Conservation (phyloP, 2,329 filamentous ascomycete genomes). For the Cryphonectria nitschkei region DNA sequence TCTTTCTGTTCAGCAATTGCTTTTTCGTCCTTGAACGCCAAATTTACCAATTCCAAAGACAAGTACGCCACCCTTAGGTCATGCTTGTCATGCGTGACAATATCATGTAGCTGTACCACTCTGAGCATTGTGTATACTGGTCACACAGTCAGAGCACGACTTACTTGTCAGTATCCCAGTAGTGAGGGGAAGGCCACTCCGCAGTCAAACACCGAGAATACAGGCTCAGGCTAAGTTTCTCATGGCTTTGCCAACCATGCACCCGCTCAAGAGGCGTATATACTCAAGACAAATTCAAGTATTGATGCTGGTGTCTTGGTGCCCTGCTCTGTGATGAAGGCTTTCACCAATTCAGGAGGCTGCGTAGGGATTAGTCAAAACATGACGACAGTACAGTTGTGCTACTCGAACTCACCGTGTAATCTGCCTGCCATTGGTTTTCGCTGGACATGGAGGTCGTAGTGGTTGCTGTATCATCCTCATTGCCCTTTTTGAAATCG, state of each 20-base stretch:
- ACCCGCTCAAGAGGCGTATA: constrained; percentile 41
- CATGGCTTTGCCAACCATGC: neutral
- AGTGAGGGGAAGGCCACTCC: neutral
- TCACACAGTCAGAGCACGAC: neutral
- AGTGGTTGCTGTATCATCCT: constrained; percentile 38
- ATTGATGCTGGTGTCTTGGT: constrained; percentile 72
- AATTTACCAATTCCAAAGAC: neutral
- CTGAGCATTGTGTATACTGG: neutral
- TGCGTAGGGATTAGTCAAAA: constrained; percentile 37
- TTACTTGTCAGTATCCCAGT: neutral
- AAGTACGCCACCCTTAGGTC: neutral
- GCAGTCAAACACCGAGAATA: neutral
- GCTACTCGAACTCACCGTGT: constrained; percentile 56
- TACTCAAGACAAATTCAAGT: constrained; percentile 71
- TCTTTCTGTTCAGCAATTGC: neutral
- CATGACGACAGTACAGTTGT: neutral
- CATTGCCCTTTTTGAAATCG: constrained; percentile 67
- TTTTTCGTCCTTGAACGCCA: constrained; percentile 16
- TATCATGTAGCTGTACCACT: neutral
- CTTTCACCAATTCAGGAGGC: constrained; percentile 70
- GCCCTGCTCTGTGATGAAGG: constrained; percentile 76
- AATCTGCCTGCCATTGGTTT: constrained; percentile 66
- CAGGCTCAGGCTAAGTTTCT: no score
- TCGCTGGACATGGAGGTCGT: constrained; percentile 41
- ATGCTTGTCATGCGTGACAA: neutral